A percentile compares a stretch with the other conserved stretches of the same genome.
Conservation (phyloP, 2,329 filamentous ascomycete species). For the Ophiostoma sp. region DNA sequence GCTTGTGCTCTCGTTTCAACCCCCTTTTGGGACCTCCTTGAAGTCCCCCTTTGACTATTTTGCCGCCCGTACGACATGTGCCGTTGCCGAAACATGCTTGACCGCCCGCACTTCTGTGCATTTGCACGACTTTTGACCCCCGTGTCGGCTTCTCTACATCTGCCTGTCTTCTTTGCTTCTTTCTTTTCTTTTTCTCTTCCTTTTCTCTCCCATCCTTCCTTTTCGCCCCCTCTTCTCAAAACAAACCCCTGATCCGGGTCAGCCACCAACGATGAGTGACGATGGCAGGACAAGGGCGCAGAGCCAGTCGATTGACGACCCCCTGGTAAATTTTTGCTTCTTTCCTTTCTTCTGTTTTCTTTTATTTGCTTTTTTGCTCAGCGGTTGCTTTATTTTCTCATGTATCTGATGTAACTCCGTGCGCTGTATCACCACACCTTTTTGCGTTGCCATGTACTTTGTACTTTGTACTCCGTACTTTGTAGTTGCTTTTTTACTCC, state of each 20-base stretch:
- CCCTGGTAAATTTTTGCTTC: neutral
- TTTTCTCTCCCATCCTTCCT: neutral
- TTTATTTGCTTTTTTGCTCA: neutral
- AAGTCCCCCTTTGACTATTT: neutral
- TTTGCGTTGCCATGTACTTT: neutral
- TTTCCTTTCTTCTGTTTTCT: neutral
- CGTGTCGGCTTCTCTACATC: neutral
- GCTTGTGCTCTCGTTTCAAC: constrained; percentile 6
- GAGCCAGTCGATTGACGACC: neutral
- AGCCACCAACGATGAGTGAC: neutral
- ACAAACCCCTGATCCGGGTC: neutral
- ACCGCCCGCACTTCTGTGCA: neutral
- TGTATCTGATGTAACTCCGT: neutral
- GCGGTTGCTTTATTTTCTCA: constrained; percentile 10
- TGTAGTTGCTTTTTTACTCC: neutral
- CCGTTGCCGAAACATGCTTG: constrained; percentile 11
- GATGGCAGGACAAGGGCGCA: neutral
- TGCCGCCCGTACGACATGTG: constrained; percentile 6
- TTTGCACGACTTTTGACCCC: neutral
- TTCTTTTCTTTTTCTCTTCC: neutral
- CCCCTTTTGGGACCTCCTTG: neutral
- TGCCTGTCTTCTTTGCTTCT: neutral
- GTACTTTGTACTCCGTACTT: neutral
- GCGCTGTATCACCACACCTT: neutral
- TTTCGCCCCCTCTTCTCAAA: neutral